Base-by-base conservation (phyloP, 2,329 filamentous ascomycete genomes). In the Penicillium sp. region DNA sequence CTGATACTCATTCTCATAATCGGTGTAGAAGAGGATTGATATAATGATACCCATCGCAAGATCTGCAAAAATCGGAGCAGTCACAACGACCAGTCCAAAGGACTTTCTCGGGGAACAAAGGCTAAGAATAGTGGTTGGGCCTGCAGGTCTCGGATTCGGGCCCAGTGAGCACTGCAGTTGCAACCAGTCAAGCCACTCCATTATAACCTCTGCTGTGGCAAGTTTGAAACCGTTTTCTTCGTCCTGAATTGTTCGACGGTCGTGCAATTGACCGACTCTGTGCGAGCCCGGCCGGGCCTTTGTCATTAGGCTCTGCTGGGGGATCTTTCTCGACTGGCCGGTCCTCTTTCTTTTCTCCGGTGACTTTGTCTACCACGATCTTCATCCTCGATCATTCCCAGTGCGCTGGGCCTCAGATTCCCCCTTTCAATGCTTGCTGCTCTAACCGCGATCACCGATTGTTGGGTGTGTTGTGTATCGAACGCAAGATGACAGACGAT, bases 61-160 rank as follows among this genome's bases (percentile, higher is more conserved):
- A 35, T 42, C 37, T 28, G 51, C 19, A 30, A 14, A 38, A 38
- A 26, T 40, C 30, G 49, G 52, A 54, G 53, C 33, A 55, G 57
- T 59, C 52, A 42, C 43, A 48, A 38, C 38, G 26, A 51, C 26
- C 19, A 19, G 25, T 14, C 26, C 19, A 28, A 35, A 22, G 19
- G 19, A 22, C 19, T 22, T 22, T 22, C 19, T 22, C 19, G 19
- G 13, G 33, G 14, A 55, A n/a, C 49, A 28, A 19, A 43, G 37
- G 42, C 60, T 62, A 62, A 67, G 58, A 59, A 62, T 59, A 60
- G 53, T 28, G n/a, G 30, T 55, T 37, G 48, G 51, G 54, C 58
- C 58, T 62, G 62, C 61, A 68, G 64, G 67, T 69, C 61, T 69
- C 65, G 68, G 52, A 61, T 55, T 14, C 52, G 11, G 52, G 37